A percentile compares a stretch with the other conserved stretches of the same genome.
Evolutionary conservation across 805 yeast species (phyloP).

Genomic region (Monosporozyma aquatica): DNA sequence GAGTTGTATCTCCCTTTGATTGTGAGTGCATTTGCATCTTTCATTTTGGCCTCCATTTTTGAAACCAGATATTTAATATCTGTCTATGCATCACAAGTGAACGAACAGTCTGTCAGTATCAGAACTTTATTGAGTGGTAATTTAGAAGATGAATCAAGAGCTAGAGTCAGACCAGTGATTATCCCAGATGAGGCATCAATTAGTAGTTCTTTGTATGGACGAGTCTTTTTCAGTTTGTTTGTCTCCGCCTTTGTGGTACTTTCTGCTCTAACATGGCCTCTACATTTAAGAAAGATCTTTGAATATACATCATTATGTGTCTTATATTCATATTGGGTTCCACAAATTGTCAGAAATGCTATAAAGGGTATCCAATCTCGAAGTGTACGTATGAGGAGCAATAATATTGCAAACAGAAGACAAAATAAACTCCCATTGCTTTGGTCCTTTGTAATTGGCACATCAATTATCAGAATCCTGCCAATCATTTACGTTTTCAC

Average conservation of each 20-base stretch:
- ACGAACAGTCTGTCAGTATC: conserved; percentile 59
- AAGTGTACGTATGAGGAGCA: conserved; percentile 13
- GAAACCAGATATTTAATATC: conserved; percentile 66
- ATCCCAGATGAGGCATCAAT: conserved; percentile 46
- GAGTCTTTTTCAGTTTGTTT: conserved; percentile 47
- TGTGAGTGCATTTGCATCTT: conserved; percentile 59
- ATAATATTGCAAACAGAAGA: conserved; percentile 13
- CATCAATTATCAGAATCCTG: conserved; percentile 48
- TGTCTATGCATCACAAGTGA: conserved; percentile 60
- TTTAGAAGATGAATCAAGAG: conserved; percentile 15
- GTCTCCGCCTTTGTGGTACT: conserved; percentile 47
- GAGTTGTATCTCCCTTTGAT: conserved; percentile 58
- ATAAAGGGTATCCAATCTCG: conserved; percentile 26
- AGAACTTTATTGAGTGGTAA: conserved; percentile 57
- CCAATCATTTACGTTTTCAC: conserved; percentile 61
- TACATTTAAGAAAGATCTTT: conserved; percentile 40
- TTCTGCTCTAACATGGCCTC: conserved; percentile 57
- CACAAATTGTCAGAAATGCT: conserved; percentile 71
- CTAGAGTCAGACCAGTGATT: conserved; percentile 21
- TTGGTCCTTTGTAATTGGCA: conserved; percentile 70
- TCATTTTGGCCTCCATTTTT: conserved; percentile 61
- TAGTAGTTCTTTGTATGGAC: conserved; percentile 47
- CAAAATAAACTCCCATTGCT: conserved; percentile 46
- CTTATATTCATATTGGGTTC: conserved; percentile 74
- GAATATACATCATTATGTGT: conserved; percentile 47